Base-by-base conservation (phyloP, 2,329 filamentous ascomycete species). In the Arthrobotrys entomopaga region DNA sequence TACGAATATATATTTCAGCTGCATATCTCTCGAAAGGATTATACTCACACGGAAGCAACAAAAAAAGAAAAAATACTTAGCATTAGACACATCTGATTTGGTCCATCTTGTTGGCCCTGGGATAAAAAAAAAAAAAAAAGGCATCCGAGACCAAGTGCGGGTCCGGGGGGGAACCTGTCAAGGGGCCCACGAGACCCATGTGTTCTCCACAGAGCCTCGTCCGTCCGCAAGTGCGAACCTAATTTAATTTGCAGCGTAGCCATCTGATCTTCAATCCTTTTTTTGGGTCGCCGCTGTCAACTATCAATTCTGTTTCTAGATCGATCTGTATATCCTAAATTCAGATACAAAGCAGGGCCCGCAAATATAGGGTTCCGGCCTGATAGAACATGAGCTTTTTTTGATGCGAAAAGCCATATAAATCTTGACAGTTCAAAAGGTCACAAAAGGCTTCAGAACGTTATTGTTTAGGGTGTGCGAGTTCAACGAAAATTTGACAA, bases 141-240 rank as follows among this genome's bases (percentile, higher is more conserved):
- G 54, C 52, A 72, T 59, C 66, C 40, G 53, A 72, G 67, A 43
- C 52, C 59, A 34, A 65, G 53, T 65, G 34, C 50, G 40, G 64
- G 58, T 26, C 52, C 52, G 40, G 53, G 29, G n/a, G 19, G 19
- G 50, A 38, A 34, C 15, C 50, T 53, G 29, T 50, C 58, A 49
- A 52, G 58, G 65, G 52, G 60, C 56, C 58, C 65, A 69, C 57
- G n/a, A n/a, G n/a, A n/a, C n/a, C n/a, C n/a, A 57, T 57, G 65
- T 42, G 22, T 22, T 1, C 40, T n/a, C 46, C 40, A 58, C 43
- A 16, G 24, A 40, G 42, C 34, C 24, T 42, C 29, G 29, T 34
- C 24, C 29, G 29, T 34, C 24, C 15, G 43, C 46, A 50, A 43
- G 16, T 65, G 38, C 49, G 48, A 49, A 50, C 7, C 7, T 20